phyloP scores from a whole-genome alignment of 2,329 filamentous ascomycete species.

The Metarhizium guizhouense region DNA sequence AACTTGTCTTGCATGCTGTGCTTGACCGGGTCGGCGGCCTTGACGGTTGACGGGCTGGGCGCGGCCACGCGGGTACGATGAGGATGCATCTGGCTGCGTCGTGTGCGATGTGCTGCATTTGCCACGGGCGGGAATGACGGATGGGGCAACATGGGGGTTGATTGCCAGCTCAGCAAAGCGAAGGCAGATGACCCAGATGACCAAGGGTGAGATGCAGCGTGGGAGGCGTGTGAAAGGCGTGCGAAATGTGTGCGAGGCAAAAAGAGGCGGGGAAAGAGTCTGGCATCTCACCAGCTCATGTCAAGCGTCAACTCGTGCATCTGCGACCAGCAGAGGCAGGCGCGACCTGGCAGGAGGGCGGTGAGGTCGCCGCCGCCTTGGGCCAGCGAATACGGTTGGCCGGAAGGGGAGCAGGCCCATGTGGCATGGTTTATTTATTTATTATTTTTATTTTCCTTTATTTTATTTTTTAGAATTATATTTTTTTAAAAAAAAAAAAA shows the following conservation, averaged over 20 bases:
- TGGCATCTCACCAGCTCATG: not conserved
- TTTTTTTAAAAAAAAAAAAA: too few species aligned
- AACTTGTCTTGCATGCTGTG: not conserved
- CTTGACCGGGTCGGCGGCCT: not conserved
- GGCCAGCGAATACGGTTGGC: not conserved
- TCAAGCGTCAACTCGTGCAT: not conserved
- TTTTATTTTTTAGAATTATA: not conserved
- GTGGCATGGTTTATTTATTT: too few species aligned
- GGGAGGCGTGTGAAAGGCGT: not conserved
- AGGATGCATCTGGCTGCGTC: constrained; percentile 2
- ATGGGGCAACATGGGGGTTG: constrained; percentile 10
- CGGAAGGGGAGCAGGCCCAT: not conserved
- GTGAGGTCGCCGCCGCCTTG: not conserved
- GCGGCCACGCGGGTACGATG: not conserved
- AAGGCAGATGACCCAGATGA: constrained; percentile 26
- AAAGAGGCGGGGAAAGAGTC: not conserved
- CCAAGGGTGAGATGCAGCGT: constrained; percentile 7
- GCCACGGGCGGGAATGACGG: constrained; percentile 7
- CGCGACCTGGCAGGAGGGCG: not conserved
- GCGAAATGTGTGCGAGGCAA: not conserved
- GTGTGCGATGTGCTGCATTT: constrained; percentile 2
- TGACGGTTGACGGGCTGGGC: not conserved
- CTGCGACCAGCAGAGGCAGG: not conserved
- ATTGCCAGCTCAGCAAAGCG: constrained; percentile 26
- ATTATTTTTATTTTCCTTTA: not conserved